Evolutionary conservation across 805 yeast species (phyloP), one percentile per base, ranked within the genome.

Genomic region (Priceomyces haplophilus): DNA sequence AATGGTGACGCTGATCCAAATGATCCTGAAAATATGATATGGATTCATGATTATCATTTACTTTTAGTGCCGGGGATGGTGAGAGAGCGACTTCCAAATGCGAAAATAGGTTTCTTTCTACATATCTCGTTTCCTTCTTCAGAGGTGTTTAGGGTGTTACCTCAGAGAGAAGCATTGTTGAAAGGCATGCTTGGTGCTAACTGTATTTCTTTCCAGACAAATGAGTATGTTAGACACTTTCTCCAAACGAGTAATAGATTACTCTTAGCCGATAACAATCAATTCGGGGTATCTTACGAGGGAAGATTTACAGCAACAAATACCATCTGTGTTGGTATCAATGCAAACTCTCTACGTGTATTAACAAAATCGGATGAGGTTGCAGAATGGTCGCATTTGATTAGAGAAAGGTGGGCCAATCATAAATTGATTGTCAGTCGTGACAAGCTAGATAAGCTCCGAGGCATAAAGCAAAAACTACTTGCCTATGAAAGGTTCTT

Each of bases 71-170:
- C 98, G 0, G 75, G 73, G 42, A 83, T 91, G 91, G 76, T 91
- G 3, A 76, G 97, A 46, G 73, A 80, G 44, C 65, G 73, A 49
- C 60, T 89, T 17, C 97, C 97, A 3, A 61, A 79, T 44, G 97
- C 96, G 1, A 80, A 84, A 48, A 89, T 93, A 52, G 97, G 97
- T 0, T 85, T 90, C 53, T 93, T 89, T 63, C 69, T 93, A 44
- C 99, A 93, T 56, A 87, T 91, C 11, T 85, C 98, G 1, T 91
- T 91, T 69, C 99, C 99, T 7, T 86, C 96, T 3, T 82, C 91
- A 44, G 99, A 91, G 61, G 96, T 91, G 2, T 93, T 90, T 65
- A 75, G 98, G 50, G 90, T 97, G 55, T 76, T 91, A 47, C 96
- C 98, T 1, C 93, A 88, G 54, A 76, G 99, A 54, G 81, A 79